Base-by-base conservation (phyloP, 1,284 basidiomycete species). In the Pseudozyma thailandica region DNA sequence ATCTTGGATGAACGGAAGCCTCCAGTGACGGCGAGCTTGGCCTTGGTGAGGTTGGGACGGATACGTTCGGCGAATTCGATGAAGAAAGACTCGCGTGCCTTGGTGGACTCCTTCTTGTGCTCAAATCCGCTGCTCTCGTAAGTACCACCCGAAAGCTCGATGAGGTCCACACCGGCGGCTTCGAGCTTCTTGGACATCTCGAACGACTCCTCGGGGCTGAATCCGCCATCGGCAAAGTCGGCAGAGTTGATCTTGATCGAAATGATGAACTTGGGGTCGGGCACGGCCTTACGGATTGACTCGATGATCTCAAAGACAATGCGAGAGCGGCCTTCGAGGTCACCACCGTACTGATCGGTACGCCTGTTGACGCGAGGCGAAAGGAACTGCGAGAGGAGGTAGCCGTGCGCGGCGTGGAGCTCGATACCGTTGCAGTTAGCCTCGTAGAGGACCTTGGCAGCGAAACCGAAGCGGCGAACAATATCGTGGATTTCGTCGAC, bases 341-440 rank as follows among this genome's bases (percentile, higher is more conserved):
- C 65, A 86, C 87, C 63, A 12, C 80, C 85, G 84, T 89, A 94
- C 30, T 84, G 85, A 82, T 91, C 91, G 28, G 73, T 83, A 21
- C 92, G 88, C 21, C 82, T 74, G 82, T 95, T 95, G 42, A 89
- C 89, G 90, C 92, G 74, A 1, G 52, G 88, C 5, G 90, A 92
- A 26, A 97, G 85, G 81, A 94, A 95, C 73, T 92, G 89, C 0
- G 92, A 88, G 13, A 97, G 85, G 10, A 97, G 86, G 82, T 97
- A 85, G 39, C 94, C 93, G 84, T 96, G 93, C 0, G 91, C 91
- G 25, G 88, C 90, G 83, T 98, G 94, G 18, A 98, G 74, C 80
- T 98, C 89, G 12, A 96, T 85, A 0, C 94, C 95, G 74, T 96
- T 91, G 82, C 93, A 95, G 0, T 92, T 92, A 26, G 90, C 86